Conservation (phyloP, 2,329 filamentous ascomycete genomes). For the Macroventuria anomochaeta region DNA sequence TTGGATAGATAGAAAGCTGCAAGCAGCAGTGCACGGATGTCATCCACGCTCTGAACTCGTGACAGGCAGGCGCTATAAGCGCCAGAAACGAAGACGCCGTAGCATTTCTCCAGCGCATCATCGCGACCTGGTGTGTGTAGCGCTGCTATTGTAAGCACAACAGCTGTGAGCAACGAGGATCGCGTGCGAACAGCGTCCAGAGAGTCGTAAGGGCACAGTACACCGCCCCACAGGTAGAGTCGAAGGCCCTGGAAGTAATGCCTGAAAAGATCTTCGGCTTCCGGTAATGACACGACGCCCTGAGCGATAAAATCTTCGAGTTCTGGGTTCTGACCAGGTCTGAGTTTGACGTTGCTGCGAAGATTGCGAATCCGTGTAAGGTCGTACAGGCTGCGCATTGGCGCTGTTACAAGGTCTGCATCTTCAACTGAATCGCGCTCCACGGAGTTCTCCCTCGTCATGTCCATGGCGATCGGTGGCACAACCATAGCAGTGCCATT, state of each 20-base stretch:
- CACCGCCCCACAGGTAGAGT: conserved; percentile 43
- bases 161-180: conserved; percentile 42
- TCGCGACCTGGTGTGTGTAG: conserved; percentile 39
- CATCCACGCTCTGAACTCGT: conserved; percentile 47
- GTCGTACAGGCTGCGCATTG: conserved; percentile 45
- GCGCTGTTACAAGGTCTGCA: conserved; percentile 37
- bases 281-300: conserved; percentile 32
- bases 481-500: conserved; percentile 35
- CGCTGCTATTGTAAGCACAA: conserved; percentile 40
- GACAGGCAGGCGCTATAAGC: conserved; percentile 45
- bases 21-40: conserved; percentile 49
- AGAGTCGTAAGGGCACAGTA: conserved; percentile 39
- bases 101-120: conserved; percentile 41
- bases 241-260: conserved; percentile 41
- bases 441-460: conserved; percentile 43
- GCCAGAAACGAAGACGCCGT: conserved; percentile 42
- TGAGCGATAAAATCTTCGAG: conserved; percentile 44
- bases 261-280: conserved; percentile 41
- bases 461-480: conserved; percentile 44
- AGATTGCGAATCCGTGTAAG: conserved; percentile 44
- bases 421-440: conserved; percentile 40
- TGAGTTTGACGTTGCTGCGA: conserved; percentile 34
- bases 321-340: conserved; percentile 33
- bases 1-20: conserved; percentile 52
- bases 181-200: conserved; percentile 38